Base-by-base conservation (phyloP, 192 early-diverging fungal genomes). In the Jimgerdemannia lactiflua region DNA sequence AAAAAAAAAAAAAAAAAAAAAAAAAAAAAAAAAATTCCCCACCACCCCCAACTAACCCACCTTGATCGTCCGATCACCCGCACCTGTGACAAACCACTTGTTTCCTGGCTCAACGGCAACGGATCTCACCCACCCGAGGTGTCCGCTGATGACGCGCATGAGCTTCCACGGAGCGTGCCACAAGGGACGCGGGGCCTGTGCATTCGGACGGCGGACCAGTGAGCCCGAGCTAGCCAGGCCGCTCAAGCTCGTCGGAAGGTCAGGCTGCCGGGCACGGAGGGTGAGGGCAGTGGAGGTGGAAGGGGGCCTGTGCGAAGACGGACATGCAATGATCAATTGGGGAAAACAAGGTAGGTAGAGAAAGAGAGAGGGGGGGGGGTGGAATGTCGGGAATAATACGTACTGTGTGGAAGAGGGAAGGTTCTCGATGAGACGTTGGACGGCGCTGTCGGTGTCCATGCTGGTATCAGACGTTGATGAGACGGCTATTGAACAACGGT, bases 151-250 rank as follows among this genome's bases (percentile, higher is more conserved):
- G 59, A 99, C 95, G 70, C 94, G 88, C 95, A 95, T 96, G 72
- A 99, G 85, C 85, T 97, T 97, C 98, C 98, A 99, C 40, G 98
- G 98, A 64, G 98, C 95, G 83, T 99, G 98, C 98, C 98, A 99
- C 54, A 90, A 85, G 4, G 98, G 98, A 68, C 91, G 79, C 41
- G 84, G 77, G 0, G 79, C 74, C 76, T 83, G 86, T 39, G 88
- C 84, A 4, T 76, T 75, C 65, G 87, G 80, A 69, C 88, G 82
- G 49, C 88, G 84, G 42, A 89, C 83, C 39, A 89, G 75, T 3
- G 88, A 89, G 0, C 49, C 11, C 17, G 67, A 67, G 19, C 80
- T 83, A 39, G 70, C 66, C n/a, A 81, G 84, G 11, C 72, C 76
- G 43, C 85, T 84, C 39, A 71, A 74, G 11, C 83, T 80, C 59